phyloP scores from a whole-genome alignment of 2,329 filamentous ascomycete genomes.

The Pseudopyricularia javanii region DNA sequence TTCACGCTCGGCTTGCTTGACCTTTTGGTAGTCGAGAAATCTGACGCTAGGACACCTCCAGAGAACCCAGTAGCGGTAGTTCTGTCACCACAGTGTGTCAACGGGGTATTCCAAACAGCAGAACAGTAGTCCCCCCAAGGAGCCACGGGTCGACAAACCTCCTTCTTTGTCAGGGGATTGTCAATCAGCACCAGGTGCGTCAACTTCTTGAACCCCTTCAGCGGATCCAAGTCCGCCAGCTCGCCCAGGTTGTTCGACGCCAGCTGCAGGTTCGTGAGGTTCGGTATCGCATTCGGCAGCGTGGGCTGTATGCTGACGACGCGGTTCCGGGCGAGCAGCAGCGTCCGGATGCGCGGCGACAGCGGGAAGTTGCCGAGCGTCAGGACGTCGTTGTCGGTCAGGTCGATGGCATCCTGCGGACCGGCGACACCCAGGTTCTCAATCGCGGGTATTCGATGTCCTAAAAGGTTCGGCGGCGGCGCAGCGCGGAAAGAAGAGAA shows the following conservation, averaged over 20 bases:
- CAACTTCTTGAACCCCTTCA: constrained; percentile 55
- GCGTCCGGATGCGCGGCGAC: constrained; percentile 73
- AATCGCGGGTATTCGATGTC: constrained; percentile 93
- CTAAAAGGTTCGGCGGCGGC: constrained; percentile 37
- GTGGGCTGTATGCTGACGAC: constrained; percentile 68
- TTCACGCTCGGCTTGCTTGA: constrained; percentile 72
- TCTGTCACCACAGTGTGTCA: constrained; percentile 29
- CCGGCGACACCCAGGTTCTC: constrained; percentile 95
- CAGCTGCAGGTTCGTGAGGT: constrained; percentile 69
- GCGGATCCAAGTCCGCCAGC: constrained; percentile 75
- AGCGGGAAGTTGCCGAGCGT: constrained; percentile 85
- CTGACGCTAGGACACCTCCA: constrained; percentile 76
- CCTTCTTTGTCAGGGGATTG: constrained; percentile 84
- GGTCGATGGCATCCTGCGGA: constrained; percentile 91
- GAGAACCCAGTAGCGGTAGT: constrained; percentile 87
- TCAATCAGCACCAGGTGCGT: constrained; percentile 73
- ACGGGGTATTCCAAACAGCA: background rate
- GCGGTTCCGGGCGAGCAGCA: constrained; percentile 84
- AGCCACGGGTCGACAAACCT: constrained; percentile 46
- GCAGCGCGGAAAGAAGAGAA: constrained; percentile 19
- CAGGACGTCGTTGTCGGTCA: constrained; percentile 96
- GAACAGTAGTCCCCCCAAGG: background rate
- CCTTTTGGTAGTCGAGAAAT: constrained; percentile 86
- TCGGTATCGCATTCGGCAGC: constrained; percentile 65
- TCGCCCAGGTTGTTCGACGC: constrained; percentile 73